Conservation (phyloP, 2,329 filamentous ascomycete genomes). For the Penicillium sp. region DNA sequence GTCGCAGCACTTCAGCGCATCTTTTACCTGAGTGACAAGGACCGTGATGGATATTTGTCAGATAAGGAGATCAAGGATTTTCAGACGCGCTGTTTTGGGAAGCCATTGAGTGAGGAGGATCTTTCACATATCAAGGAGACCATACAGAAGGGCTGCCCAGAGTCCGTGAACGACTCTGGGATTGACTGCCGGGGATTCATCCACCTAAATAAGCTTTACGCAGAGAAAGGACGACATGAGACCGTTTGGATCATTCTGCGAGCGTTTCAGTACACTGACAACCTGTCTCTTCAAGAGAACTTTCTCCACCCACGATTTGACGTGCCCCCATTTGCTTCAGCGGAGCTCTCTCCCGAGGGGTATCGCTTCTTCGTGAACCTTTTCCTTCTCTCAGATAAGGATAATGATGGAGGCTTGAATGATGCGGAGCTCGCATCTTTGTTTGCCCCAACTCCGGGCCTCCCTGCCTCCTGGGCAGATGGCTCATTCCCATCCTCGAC, state of each 20-base stretch:
- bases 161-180: constrained; percentile 63
- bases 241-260: constrained; percentile 97
- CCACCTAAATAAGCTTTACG: constrained; percentile 90
- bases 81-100: constrained; percentile 88
- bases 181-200: constrained; percentile 83
- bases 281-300: constrained; percentile 81
- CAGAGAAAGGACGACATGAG: constrained; percentile 94
- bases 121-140: constrained; percentile 87
- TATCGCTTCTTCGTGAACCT: constrained; percentile 98
- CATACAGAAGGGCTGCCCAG: constrained; percentile 66
- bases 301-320: constrained; percentile 94
- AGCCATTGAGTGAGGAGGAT: constrained; percentile 75
- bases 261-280: constrained; percentile 95
- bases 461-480: constrained; percentile 83
- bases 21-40: constrained; percentile 94
- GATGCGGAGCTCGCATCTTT: constrained; percentile 78
- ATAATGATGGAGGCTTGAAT: constrained; percentile 93
- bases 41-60: constrained; percentile 88
- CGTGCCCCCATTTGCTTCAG: constrained; percentile 85
- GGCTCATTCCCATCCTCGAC: constrained; percentile 89
- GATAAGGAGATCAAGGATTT: constrained; percentile 90
- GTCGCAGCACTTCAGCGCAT: constrained; percentile 82
- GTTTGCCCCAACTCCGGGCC: constrained; percentile 87
- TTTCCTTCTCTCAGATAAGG: constrained; percentile 92
- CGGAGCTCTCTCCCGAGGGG: constrained; percentile 87